Evolutionary conservation across 2,329 filamentous ascomycete species (phyloP).

Genomic region (Stemphylium lycopersici): DNA sequence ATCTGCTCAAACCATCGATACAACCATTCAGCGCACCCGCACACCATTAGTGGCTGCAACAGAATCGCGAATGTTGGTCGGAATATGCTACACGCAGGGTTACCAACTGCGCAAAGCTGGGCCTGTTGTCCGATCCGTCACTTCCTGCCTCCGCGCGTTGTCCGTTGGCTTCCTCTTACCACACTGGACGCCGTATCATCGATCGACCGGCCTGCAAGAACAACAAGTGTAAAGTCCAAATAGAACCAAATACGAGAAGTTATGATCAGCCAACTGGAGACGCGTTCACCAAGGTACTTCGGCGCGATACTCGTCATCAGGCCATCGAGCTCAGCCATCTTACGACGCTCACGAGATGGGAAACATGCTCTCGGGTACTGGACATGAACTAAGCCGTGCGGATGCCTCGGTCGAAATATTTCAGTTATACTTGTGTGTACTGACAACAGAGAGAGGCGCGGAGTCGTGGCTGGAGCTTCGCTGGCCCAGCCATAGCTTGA

Average conservation of each 20-base stretch:
- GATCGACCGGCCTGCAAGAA: background rate
- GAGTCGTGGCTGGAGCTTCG: background rate
- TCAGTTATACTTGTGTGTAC: too few relatives aligned
- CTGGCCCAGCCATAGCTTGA: background rate
- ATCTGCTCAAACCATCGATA: too few relatives aligned
- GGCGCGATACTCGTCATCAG: background rate
- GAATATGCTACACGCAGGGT: background rate
- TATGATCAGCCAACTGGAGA: background rate
- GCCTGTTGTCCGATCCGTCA: background rate
- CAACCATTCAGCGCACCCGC: background rate
- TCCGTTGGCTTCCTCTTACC: background rate
- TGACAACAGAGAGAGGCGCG: background rate
- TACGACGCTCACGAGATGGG: background rate
- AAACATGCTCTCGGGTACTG: background rate
- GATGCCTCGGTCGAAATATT: background rate
- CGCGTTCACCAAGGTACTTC: background rate
- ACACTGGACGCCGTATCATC: background rate
- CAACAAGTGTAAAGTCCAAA: background rate
- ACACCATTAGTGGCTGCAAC: background rate
- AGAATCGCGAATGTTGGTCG: background rate
- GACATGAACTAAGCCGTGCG: background rate
- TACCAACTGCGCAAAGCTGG: background rate
- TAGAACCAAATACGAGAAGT: slow-evolving; percentile 1
- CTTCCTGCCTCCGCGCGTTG: background rate
- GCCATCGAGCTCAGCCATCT: background rate